Conservation (phyloP, 805 yeast genomes). For the Nakazawaea ishiwadae region DNA sequence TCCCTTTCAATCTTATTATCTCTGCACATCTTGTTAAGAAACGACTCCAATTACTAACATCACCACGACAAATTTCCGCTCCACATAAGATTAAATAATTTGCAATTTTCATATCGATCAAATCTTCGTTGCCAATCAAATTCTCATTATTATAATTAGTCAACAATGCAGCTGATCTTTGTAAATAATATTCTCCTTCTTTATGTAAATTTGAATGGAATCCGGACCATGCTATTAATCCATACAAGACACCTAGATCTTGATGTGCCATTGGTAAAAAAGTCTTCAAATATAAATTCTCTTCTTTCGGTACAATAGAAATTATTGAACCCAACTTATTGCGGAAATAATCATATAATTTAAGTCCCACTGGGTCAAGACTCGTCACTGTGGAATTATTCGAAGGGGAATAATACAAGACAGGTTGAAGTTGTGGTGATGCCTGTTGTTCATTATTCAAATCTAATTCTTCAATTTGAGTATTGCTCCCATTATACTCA, state of each 20-base stretch:
- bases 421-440: constrained; percentile 6
- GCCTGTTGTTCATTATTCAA: background rate
- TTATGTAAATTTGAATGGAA: constrained; percentile 28
- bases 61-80: constrained; percentile 83
- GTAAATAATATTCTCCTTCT: constrained; percentile 39
- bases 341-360: constrained; percentile 44
- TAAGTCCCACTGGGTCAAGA: constrained; percentile 29
- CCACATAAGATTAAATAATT: constrained; percentile 64
- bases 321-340: constrained; percentile 37
- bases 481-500: background rate
- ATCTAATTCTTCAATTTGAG: constrained; percentile 4
- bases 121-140: constrained; percentile 17
- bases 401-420: constrained; percentile 25
- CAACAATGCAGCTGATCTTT: constrained; percentile 41
- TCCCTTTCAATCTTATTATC: constrained; percentile 53
- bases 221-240: constrained; percentile 52
- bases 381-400: constrained; percentile 21
- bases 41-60: constrained; percentile 69
- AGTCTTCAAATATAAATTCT: constrained; percentile 46
- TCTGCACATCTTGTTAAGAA: constrained; percentile 64
- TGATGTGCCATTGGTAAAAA: constrained; percentile 52
- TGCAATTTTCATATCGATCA: constrained; percentile 48
- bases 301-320: constrained; percentile 44
- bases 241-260: constrained; percentile 46
- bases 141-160: constrained; percentile 16